Evolutionary conservation across 2,329 filamentous ascomycete genomes (phyloP).

Genomic region (Microdochium nivale): DNA sequence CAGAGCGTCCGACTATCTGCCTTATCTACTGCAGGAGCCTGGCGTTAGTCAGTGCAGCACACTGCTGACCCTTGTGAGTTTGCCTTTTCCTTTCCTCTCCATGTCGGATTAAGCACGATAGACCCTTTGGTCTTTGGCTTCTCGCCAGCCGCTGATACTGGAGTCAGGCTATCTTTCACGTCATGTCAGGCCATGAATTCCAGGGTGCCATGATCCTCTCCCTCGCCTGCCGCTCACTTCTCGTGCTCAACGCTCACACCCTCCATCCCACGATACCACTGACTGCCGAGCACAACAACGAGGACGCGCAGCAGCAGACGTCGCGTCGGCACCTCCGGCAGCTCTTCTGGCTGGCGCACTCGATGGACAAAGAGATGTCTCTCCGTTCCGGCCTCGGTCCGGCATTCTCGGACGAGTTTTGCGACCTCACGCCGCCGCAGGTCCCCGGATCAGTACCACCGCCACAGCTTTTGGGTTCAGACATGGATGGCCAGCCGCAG

Average conservation of each 20-base stretch:
- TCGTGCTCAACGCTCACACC: not conserved
- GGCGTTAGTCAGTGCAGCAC: not conserved
- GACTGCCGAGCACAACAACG: not conserved
- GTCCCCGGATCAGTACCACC: not conserved
- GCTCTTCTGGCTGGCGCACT: not conserved
- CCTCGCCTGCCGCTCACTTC: not conserved
- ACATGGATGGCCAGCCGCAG: not conserved
- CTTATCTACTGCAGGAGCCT: not conserved
- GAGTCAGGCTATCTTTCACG: not conserved
- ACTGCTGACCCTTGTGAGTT: not conserved
- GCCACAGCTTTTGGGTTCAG: not conserved
- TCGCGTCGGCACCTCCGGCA: not conserved
- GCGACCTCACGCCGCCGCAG: not conserved
- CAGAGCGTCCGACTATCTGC: not conserved
- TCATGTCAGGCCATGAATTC: not conserved
- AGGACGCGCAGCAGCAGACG: not conserved
- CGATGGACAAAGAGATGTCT: not conserved
- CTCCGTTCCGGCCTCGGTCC: not conserved
- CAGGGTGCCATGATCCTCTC: not conserved
- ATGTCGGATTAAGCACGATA: not conserved
- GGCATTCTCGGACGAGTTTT: not conserved
- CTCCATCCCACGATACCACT: not conserved
- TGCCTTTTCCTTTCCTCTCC: not conserved
- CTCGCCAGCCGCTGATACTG: not conserved
- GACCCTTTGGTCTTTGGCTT: not conserved